Percentiles rank a stretch among this genome's conserved stretches.
phyloP scores from a whole-genome alignment of 2,329 filamentous ascomycete species.

The Bertia moriformis region DNA sequence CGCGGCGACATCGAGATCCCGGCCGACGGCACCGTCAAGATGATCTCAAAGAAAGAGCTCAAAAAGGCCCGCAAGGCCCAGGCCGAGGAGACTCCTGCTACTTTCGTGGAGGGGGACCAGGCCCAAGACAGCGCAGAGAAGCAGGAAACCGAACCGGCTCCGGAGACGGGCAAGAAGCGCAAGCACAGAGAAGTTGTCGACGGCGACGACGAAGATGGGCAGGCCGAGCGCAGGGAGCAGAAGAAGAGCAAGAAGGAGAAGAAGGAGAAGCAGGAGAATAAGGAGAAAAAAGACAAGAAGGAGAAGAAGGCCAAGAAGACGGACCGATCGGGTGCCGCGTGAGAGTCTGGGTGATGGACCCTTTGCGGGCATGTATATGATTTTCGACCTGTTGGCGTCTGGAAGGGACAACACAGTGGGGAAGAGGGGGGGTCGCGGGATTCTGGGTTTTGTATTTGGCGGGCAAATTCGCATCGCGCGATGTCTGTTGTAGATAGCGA shows the following conservation, averaged over 20 bases:
- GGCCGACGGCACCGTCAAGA: conserved; percentile 47
- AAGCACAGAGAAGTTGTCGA: conserved; percentile 48
- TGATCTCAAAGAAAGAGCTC: conserved; percentile 62
- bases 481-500: too few relatives aligned
- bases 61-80: conserved; percentile 37
- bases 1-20: conserved; percentile 58
- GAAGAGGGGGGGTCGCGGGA: too few relatives aligned
- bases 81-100: conserved; percentile 31
- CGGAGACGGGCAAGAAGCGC: conserved; percentile 44
- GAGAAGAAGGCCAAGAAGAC: too few relatives aligned
- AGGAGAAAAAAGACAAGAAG: too few relatives aligned
- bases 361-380: too few relatives aligned
- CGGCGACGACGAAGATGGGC: neutral
- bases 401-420: too few relatives aligned
- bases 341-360: too few relatives aligned
- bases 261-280: too few relatives aligned
- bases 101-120: conserved; percentile 24
- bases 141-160: neutral
- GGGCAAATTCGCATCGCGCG: too few relatives aligned
- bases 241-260: neutral
- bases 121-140: conserved; percentile 17
- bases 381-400: too few relatives aligned
- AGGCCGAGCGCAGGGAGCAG: neutral
- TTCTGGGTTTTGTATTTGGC: too few relatives aligned
- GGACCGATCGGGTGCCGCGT: too few relatives aligned